Evolutionary conservation across 164 flowering plant genomes (phyloP), one percentile per base, ranked within the genome.

Genomic region (Vitis cinerea): DNA sequence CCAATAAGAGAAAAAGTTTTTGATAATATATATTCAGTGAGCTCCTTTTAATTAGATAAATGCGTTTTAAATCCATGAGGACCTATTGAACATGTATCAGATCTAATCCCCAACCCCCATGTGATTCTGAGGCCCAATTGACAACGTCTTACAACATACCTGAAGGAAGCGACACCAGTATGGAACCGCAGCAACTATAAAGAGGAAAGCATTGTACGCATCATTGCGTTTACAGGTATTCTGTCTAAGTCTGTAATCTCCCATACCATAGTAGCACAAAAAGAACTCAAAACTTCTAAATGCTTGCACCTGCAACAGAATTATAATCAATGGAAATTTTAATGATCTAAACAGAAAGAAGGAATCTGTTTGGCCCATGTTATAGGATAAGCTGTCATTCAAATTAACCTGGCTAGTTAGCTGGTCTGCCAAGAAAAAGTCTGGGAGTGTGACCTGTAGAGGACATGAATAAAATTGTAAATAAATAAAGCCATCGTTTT

Each of bases 341-440:
- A 47, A 23, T 51, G 47, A 3, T 13, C 23, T 57, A 10, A 23
- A 14, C 69, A 12, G 1, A 37, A 3, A 6, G 6, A 3, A 37
- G 7, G 44, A 37, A 37, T 37, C 44, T 37, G 44, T 37, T 31
- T 31, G 44, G 44, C 44, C 7, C 7, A 37, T 37, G 44, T 37
- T 37, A 0, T 37, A 37, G 44, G 7, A 37, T 37, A 37, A 37
- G 7, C 44, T 37, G 44, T 37, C 44, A 37, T 37, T 37, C 44
- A 8, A 14, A 1, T 47, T 9, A 49, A 86, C 91, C 90, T 88
- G 95, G 78, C 92, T 90, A 10, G 89, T 86, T 30, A 90, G 51
- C 72, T 90, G 92, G 68, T 90, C 95, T 29, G 88, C 89, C 68
- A 85, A 64, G 81, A 89, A 83, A 69, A 87, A 86, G 65, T 89